These are phyloP conservation scores for Tylopilus orsonianus DNA, from an alignment of 1,284 basidiomycete genomes.

Conservation along the genomic window DNA sequence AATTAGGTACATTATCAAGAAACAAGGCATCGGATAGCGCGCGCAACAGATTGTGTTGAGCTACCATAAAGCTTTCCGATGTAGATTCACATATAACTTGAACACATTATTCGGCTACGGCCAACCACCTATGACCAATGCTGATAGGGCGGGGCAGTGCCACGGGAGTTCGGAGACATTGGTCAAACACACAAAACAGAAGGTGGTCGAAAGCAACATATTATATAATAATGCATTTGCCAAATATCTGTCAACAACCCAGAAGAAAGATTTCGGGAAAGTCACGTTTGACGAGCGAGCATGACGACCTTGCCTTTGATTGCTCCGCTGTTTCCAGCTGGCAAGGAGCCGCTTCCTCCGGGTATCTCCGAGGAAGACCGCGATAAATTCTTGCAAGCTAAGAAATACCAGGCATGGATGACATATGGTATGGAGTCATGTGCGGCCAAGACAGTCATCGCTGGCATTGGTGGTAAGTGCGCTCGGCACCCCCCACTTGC, in stretches of 20 bases:
- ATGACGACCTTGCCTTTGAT: conserved; percentile 38
- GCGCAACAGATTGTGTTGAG: too few relatives aligned
- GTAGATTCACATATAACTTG: not conserved
- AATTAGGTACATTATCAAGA: not conserved
- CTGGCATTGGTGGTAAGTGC: conserved; percentile 75
- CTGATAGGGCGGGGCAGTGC: too few relatives aligned
- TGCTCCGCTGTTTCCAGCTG: conserved; percentile 53
- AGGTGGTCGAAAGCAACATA: too few relatives aligned
- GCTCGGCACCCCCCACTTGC: not conserved
- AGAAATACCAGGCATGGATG: conserved; percentile 76
- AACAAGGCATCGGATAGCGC: too few relatives aligned
- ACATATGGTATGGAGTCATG: conserved; percentile 80
- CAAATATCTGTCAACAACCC: too few relatives aligned
- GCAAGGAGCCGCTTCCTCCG: conserved; percentile 78
- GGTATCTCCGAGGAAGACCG: conserved; percentile 83
- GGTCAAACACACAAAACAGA: too few relatives aligned
- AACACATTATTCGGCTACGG: too few relatives aligned
- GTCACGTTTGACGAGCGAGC: too few relatives aligned
- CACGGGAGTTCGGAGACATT: too few relatives aligned
- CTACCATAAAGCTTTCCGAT: too few relatives aligned
- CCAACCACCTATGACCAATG: too few relatives aligned
- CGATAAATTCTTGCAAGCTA: conserved; percentile 61
- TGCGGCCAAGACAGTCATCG: conserved; percentile 75
- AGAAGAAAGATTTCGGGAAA: not conserved
- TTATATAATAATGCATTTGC: too few relatives aligned